Percentiles rank a stretch among this genome's conserved stretches.
These are phyloP conservation scores for Alternaria burnsii DNA, from an alignment of 2,329 filamentous ascomycete species.

Conservation along the genomic window DNA sequence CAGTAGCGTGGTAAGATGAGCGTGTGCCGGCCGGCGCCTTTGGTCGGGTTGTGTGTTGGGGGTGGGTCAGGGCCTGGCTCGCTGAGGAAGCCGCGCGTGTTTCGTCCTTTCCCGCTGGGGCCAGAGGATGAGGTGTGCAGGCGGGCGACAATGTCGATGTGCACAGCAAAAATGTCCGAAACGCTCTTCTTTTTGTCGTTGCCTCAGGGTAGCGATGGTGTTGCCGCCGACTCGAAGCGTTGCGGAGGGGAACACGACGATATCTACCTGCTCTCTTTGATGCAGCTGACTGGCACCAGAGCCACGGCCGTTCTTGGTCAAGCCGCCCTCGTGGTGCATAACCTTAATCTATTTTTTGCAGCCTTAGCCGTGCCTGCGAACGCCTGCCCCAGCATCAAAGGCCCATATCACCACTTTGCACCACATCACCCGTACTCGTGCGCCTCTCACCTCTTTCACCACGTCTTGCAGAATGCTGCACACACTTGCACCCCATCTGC, in stretches of 20 bases:
- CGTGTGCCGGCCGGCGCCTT: constrained; percentile 7
- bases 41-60: constrained; percentile 22
- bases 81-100: constrained; percentile 24
- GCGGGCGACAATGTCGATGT: constrained; percentile 13
- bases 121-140: constrained; percentile 26
- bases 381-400: constrained; percentile 7
- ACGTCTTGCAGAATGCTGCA: not conserved
- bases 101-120: constrained; percentile 28
- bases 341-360: constrained; percentile 32
- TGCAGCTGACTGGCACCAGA: constrained; percentile 16
- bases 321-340: constrained; percentile 17
- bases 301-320: constrained; percentile 18
- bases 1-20: constrained; percentile 19
- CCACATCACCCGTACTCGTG: not conserved
- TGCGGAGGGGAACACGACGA: constrained; percentile 3
- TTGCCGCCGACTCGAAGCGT: constrained; percentile 9
- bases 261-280: constrained; percentile 1
- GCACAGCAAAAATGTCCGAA: constrained; percentile 18
- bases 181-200: constrained; percentile 6
- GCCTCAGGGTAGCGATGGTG: constrained; percentile 11
- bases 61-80: constrained; percentile 22
- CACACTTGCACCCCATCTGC: constrained; percentile 11
- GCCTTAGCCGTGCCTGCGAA: constrained; percentile 14
- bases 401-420: not conserved
- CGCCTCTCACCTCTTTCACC: not conserved